Evolutionary conservation across 2,329 filamentous ascomycete genomes (phyloP), one percentile per base, ranked within the genome.

Genomic region (Acrodontium crateriforme): DNA sequence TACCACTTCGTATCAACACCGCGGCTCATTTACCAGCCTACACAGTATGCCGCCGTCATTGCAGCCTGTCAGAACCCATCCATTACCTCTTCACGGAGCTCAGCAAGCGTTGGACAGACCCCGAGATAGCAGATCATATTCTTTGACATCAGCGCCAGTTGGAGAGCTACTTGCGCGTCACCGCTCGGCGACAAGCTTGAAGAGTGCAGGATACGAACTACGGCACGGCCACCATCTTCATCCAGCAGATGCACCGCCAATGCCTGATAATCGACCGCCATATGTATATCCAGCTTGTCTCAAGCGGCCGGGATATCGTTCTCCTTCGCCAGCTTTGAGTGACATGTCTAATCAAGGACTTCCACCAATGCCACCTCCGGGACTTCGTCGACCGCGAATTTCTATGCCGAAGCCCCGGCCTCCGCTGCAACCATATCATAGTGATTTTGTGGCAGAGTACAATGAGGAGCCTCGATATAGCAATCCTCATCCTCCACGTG

Each of bases 181-280:
- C 36, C 53, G 54, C 13, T 65, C 62, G 8, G 46, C 55, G n/a
- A 51, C 52, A 11, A 65, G 57, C 38, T 40, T 64, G 23, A 54
- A 60, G 38, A 52, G 54, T 32, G 51, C 56, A 25, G 56, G 56
- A 13, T 44, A 47, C 22, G 42, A 45, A 25, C 44, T 46, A 15
- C 39, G 45, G 18, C 40, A 46, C 25, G 32, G 37, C 12, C 36
- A 33, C 15, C 42, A 40, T n/a, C 34, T 45, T 26, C 51, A 43
- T 25, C 50, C 54, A 17, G 45, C 51, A 9, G 38, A 38, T 10
- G 42, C 39, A n/a, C 36, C 42, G 10, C 49, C 49, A 16, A 43
- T 51, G 41, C 41, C 46, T 15, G 48, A 52, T 29, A 49, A 43
- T 20, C 46, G 47, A 25, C 58, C 53, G 15, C 54, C 56, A 12